Conservation (phyloP, 116 monocot genomes). For the Dioscorea cayenensis region DNA sequence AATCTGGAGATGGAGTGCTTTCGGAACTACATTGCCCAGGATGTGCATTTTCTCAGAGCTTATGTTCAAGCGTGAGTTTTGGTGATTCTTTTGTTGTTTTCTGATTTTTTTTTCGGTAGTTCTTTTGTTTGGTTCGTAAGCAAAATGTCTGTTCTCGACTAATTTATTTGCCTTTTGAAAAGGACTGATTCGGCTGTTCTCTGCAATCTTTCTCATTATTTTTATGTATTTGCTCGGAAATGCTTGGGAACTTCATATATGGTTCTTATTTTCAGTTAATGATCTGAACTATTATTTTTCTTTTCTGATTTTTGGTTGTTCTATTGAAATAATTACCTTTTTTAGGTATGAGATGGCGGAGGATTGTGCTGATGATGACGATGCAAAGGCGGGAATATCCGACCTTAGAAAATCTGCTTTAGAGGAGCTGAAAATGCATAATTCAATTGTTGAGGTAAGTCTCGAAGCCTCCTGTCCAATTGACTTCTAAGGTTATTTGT, state of each 20-base stretch:
- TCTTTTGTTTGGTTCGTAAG: no score
- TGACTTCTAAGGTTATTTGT: no score
- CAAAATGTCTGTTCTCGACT: no score
- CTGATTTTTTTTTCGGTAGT: neutral
- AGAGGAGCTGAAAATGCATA: slow-evolving; percentile 48
- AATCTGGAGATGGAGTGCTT: slow-evolving; percentile 57
- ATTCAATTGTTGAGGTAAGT: slow-evolving; percentile 54
- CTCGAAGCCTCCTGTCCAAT: neutral
- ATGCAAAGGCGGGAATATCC: slow-evolving; percentile 43
- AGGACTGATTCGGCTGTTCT: no score
- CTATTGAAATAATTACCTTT: neutral
- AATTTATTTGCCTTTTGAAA: no score
- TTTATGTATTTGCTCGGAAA: no score
- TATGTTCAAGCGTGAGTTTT: slow-evolving; percentile 73
- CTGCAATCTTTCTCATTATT: no score
- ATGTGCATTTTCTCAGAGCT: slow-evolving; percentile 64
- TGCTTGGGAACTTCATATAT: no score
- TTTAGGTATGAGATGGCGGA: slow-evolving; percentile 85
- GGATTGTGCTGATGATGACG: slow-evolving; percentile 85
- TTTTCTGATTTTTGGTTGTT: neutral
- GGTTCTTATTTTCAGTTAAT: neutral
- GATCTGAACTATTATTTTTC: neutral
- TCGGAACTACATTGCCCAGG: slow-evolving; percentile 73
- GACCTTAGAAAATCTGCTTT: slow-evolving; percentile 38
- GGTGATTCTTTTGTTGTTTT: neutral